Percentiles rank a stretch among this genome's conserved stretches.
Conservation (phyloP, 345 rosid genomes). For the Aegle marmelos region DNA sequence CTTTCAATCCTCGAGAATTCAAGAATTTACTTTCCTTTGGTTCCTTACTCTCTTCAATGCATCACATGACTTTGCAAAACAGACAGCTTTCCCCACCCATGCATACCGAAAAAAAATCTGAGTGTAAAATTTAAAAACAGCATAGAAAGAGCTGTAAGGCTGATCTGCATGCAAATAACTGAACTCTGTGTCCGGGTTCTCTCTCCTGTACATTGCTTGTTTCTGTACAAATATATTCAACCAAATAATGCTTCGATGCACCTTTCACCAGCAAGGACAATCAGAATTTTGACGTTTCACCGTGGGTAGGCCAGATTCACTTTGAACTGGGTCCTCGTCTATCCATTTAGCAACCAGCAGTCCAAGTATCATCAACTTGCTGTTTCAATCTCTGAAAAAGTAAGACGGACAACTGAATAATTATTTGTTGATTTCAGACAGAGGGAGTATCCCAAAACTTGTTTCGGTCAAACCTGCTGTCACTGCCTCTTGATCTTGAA, state of each 20-base stretch:
- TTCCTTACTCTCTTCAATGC: too few species aligned
- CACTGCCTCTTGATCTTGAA: conserved; percentile 21
- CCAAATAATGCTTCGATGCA: neutral
- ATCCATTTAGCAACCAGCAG: neutral
- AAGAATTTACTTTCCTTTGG: neutral
- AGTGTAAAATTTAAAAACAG: neutral
- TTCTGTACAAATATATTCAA: neutral
- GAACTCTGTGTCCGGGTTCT: neutral
- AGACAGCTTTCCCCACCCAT: neutral
- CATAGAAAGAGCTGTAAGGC: neutral
- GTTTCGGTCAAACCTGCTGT: conserved; percentile 31
- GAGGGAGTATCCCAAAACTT: neutral
- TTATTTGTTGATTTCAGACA: conserved; percentile 7
- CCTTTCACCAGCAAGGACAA: neutral
- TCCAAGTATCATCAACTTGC: conserved; percentile 9
- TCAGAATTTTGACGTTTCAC: neutral
- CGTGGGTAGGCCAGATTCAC: neutral
- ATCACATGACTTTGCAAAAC: neutral
- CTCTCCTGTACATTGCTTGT: neutral
- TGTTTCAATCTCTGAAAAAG: conserved; percentile 26
- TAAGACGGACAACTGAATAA: neutral
- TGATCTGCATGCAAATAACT: neutral
- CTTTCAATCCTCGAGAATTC: neutral
- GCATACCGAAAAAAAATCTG: neutral
- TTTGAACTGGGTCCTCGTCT: neutral